phyloP scores from a whole-genome alignment of 176 grass and related monocot genomes.

The Cocos nucifera region DNA sequence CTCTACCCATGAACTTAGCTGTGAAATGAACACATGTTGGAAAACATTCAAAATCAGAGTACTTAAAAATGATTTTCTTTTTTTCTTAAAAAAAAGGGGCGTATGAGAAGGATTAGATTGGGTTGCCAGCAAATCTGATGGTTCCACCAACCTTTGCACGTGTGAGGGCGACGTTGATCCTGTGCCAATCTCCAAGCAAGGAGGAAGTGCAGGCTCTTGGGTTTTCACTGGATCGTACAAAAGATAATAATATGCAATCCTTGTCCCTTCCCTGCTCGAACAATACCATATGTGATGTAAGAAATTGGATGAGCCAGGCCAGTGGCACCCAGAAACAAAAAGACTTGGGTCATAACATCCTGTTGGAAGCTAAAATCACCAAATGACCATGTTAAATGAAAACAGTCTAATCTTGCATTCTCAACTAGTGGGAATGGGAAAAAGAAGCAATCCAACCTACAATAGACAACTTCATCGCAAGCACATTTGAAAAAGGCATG shows the following conservation, averaged over 20 bases:
- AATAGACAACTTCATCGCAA: too few species aligned
- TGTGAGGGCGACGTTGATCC: conserved; percentile 84
- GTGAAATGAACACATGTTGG: too few species aligned
- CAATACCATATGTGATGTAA: conserved; percentile 8
- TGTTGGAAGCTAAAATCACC: too few species aligned
- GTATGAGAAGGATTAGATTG: too few species aligned
- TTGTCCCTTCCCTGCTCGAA: conserved; percentile 88
- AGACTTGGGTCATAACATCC: too few species aligned
- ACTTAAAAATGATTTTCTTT: too few species aligned
- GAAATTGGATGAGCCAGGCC: not conserved
- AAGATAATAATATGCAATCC: conserved; percentile 86
- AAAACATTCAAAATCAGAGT: too few species aligned
- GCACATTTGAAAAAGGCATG: too few species aligned
- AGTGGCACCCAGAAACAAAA: not conserved
- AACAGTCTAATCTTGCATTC: not conserved
- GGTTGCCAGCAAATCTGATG: too few species aligned
- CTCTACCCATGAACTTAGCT: too few species aligned
- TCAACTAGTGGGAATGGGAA: not conserved
- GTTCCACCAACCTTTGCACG: conserved; percentile 74
- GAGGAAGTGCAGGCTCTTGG: conserved; percentile 48
- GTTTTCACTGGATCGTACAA: conserved; percentile 61
- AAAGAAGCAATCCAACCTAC: not conserved
- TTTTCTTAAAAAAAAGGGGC: too few species aligned
- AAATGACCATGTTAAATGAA: too few species aligned
- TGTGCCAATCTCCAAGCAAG: conserved; percentile 94